phyloP scores from a whole-genome alignment of 352 stramenopile genomes.

The Nothophytophthora sp. region DNA sequence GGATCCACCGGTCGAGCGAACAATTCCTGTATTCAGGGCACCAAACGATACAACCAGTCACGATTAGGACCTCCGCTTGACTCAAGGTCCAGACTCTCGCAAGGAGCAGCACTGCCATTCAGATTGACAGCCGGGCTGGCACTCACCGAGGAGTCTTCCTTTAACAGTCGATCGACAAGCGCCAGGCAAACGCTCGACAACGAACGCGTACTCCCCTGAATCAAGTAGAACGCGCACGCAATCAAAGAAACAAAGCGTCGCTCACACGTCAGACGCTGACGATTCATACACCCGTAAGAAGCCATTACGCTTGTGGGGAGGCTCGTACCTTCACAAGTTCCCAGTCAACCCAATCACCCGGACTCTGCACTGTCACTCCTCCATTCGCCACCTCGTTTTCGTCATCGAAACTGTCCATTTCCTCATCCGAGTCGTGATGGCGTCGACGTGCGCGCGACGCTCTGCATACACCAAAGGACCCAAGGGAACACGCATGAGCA shows the following conservation, averaged over 20 bases:
- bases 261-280: too few species aligned
- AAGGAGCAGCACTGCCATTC: too few species aligned
- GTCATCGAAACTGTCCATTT: slow-evolving; percentile 37
- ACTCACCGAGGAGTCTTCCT: slow-evolving; percentile 75
- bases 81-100: too few species aligned
- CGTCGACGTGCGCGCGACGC: slow-evolving; percentile 67
- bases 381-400: slow-evolving; percentile 31
- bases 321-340: slow-evolving; percentile 47
- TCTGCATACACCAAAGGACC: slow-evolving; percentile 31
- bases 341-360: slow-evolving; percentile 77
- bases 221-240: background rate
- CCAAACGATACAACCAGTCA: too few species aligned
- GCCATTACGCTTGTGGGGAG: too few species aligned
- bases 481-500: too few species aligned
- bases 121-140: too few species aligned
- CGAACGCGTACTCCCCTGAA: slow-evolving; percentile 26
- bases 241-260: too few species aligned
- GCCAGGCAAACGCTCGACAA: slow-evolving; percentile 64
- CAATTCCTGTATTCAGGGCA: slow-evolving; percentile 55
- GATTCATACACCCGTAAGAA: too few species aligned
- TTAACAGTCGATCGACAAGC: slow-evolving; percentile 61
- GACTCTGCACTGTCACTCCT: slow-evolving; percentile 1
- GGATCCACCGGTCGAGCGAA: slow-evolving; percentile 87
- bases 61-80: too few species aligned
- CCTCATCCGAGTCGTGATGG: slow-evolving; percentile 46